Conservation (phyloP, 1,139 yeast genomes). For the Candida neerlandica region DNA sequence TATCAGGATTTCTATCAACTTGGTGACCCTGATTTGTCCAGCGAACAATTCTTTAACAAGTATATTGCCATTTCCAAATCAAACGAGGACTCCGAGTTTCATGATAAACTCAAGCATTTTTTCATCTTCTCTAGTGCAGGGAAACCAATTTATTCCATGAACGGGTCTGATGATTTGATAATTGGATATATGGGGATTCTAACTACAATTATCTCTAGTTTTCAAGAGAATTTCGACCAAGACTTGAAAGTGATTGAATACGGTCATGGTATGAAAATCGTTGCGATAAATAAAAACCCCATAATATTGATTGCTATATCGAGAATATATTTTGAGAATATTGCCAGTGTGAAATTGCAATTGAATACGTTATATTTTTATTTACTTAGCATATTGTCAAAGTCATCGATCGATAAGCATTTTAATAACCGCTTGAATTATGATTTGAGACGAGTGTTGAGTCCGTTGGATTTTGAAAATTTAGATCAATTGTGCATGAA, state of each 20-base stretch:
- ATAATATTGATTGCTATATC: conserved; percentile 76
- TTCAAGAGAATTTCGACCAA: conserved; percentile 45
- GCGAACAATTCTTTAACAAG: conserved; percentile 19
- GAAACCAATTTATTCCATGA: conserved; percentile 83
- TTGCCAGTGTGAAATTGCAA: conserved; percentile 53
- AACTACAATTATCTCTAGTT: conserved; percentile 67
- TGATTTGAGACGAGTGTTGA: conserved; percentile 76
- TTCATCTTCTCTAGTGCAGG: conserved; percentile 90
- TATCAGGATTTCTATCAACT: conserved; percentile 12
- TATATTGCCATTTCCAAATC: conserved; percentile 27
- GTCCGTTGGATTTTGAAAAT: conserved; percentile 66
- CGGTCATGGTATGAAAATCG: conserved; percentile 51
- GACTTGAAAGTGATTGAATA: conserved; percentile 29
- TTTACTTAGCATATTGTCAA: conserved; percentile 76
- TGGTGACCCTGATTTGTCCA: conserved; percentile 4
- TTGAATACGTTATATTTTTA: conserved; percentile 76
- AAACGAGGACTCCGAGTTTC: conserved; percentile 33
- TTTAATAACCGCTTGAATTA: conserved; percentile 76
- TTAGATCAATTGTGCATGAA: conserved; percentile 63
- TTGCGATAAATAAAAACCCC: conserved; percentile 67
- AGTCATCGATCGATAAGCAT: conserved; percentile 68
- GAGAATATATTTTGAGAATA: conserved; percentile 38
- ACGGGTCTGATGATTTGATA: conserved; percentile 72
- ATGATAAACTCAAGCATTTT: conserved; percentile 61
- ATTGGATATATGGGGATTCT: conserved; percentile 76